phyloP scores from a whole-genome alignment of 208 protist genomes.

The Zelonia costaricensis region DNA sequence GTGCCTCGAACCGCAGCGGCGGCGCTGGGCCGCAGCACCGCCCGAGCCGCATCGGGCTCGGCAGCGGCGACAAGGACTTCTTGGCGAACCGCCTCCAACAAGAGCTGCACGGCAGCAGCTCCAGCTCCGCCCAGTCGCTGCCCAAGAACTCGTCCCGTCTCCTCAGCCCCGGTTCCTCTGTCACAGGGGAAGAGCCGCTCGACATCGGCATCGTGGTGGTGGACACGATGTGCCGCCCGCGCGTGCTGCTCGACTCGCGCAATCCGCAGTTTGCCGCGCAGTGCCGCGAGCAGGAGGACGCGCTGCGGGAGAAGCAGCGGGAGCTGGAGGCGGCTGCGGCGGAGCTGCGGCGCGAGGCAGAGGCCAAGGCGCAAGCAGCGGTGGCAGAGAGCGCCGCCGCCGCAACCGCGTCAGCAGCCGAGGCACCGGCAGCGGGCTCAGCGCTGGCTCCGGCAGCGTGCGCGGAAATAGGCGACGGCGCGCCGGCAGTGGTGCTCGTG shows the following conservation, averaged over 20 bases:
- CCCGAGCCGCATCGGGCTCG: conserved; percentile 41
- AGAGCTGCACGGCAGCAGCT: conserved; percentile 32
- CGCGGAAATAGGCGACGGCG: background rate
- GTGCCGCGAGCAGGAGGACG: conserved; percentile 29
- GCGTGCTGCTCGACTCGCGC: conserved; percentile 44
- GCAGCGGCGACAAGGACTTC: conserved; percentile 53
- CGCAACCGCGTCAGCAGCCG: background rate
- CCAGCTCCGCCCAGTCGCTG: background rate
- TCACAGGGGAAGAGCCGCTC: conserved; percentile 8
- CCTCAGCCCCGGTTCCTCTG: background rate
- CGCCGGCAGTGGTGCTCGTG: background rate
- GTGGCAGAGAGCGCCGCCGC: conserved; percentile 3
- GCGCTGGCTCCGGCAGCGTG: too few species aligned
- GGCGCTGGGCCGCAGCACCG: conserved; percentile 15
- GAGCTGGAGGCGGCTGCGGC: conserved; percentile 19
- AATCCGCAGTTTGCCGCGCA: conserved; percentile 35
- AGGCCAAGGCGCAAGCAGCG: conserved; percentile 6
- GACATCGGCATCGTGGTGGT: conserved; percentile 64
- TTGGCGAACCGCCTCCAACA: conserved; percentile 30
- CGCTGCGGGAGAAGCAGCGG: conserved; percentile 20
- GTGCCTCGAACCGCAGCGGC: background rate
- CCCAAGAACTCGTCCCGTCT: background rate
- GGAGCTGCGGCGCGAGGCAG: conserved; percentile 5
- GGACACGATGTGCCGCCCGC: conserved; percentile 49
- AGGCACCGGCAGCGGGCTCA: background rate